Conservation (phyloP, 768 basidiomycete species). For the Cubamyces lactineus region DNA sequence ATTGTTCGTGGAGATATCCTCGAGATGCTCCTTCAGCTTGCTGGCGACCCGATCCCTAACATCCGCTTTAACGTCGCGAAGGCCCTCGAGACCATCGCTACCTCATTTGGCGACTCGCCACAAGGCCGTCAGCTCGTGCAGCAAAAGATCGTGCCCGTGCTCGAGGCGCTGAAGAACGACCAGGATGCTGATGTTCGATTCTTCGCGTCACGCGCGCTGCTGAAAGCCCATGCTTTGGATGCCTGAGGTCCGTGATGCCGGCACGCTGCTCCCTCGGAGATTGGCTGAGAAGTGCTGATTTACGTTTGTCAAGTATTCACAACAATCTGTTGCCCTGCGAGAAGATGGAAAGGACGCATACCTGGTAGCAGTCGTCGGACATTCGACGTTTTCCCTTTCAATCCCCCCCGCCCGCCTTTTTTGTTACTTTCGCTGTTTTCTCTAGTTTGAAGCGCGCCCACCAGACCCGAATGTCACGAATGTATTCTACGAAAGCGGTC, state of each 20-base stretch:
- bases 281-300: neutral
- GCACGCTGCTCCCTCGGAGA: neutral
- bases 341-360: slow-evolving; percentile 12
- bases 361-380: slow-evolving; percentile 16
- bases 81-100: slow-evolving; percentile 86
- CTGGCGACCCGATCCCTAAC: slow-evolving; percentile 93
- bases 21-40: slow-evolving; percentile 78
- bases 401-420: slow-evolving; percentile 9
- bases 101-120: slow-evolving; percentile 58
- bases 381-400: slow-evolving; percentile 10
- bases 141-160: slow-evolving; percentile 74
- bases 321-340: neutral
- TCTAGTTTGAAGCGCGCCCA: slow-evolving; percentile 7
- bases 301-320: neutral
- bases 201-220: slow-evolving; percentile 83
- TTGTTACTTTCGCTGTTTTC: slow-evolving; percentile 1
- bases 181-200: slow-evolving; percentile 95
- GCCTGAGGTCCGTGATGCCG: slow-evolving; percentile 40
- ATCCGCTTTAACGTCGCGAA: slow-evolving; percentile 99
- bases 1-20: slow-evolving; percentile 86
- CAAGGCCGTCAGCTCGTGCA: slow-evolving; percentile 79
- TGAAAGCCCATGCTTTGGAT: slow-evolving; percentile 49
- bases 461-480: slow-evolving; percentile 20
- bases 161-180: slow-evolving; percentile 88
- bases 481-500: slow-evolving; percentile 15